Evolutionary conservation across 2,329 filamentous ascomycete species (phyloP), one percentile per base, ranked within the genome.

Genomic region (Cladosporium sp.): DNA sequence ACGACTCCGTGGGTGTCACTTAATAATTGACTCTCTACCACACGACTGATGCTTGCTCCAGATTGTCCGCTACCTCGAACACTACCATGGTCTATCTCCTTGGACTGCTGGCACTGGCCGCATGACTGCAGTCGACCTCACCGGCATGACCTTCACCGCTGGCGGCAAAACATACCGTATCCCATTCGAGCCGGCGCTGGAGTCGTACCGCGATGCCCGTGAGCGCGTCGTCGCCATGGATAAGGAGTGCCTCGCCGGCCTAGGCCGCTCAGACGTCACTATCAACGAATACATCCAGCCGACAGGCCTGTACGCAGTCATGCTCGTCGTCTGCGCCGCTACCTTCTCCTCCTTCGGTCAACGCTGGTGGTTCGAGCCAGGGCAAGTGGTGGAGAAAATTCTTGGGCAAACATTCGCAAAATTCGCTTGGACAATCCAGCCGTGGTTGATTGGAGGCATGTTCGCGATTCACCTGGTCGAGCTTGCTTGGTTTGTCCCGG

Each of bases 141-240:
- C 82, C 39, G 77, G 83, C 68, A 84, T 97, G 79, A 85, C 82
- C 39, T 82, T 94, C 71, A 73, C 71, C 64, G 86, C 86, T 66
- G 79, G 83, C 79, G 75, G 79, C 72, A 69, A 80, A 83, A 30
- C 53, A 39, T 78, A 79, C 74, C 65, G 75, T 30, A 83, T 97
- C 56, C 80, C 87, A 2, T 84, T 97, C 70, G 75, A 84, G 1
- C 93, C 93, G 11, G 87, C 91, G 0, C 85, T 97, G 80, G 77
- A 79, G n/a, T 83, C 84, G 39, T 88, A 88, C 77, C 78, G 81
- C 39, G 91, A 96, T 66, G 85, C 88, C 11, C 88, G 92, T 62
- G 81, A 84, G 56, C 86, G 91, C 60, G 81, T 94, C 48, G 87
- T 96, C 58, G 86, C 88, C 60, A 91, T 97, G 87, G 87, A 89